Evolutionary conservation across 768 basidiomycete species (phyloP), one percentile per base, ranked within the genome.

Genomic region (Lactifluus volemus): DNA sequence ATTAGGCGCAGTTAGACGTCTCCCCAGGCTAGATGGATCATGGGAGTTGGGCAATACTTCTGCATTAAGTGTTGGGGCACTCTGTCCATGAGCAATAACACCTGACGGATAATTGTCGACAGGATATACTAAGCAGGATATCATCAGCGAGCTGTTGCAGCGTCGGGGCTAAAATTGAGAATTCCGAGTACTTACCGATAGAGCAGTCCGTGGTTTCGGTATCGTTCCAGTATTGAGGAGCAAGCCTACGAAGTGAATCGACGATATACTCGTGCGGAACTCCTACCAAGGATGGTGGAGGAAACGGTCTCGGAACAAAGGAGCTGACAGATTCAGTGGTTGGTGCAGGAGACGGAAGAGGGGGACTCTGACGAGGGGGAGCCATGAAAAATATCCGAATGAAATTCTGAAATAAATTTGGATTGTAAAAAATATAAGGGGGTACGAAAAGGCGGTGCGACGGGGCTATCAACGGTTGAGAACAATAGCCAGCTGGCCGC

Each of bases 181-280:
- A 38, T 0, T 12, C 3, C 44, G 44, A 38, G 42, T 29, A 66
- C 74, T 59, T 52, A 89, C 89, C 79, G 59, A 91, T 78, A 15
- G 89, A 89, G 72, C 88, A 92, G 72, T 92, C 86, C 9, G 88
- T 81, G 1, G 84, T 87, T 65, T 88, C 85, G 60, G 82, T 79
- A 64, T 83, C 86, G 68, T 84, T 81, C 88, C 89, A 89, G 73
- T 85, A 88, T 50, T 78, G 74, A 21, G 81, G 74, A 14, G 87
- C 88, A 53, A 89, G 75, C 68, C 72, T 75, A 72, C 81, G 85
- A 45, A 90, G 80, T 70, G 85, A 84, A 68, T 82, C 79, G 66
- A 86, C 69, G 68, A 89, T 86, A 67, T 88, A 89, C 68, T 86
- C 85, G 67, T 82, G 75, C 58, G 88, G 88, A 41, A 89, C 84